Evolutionary conservation across 2,329 filamentous ascomycete species (phyloP), one percentile per base, ranked within the genome.

Genomic region (Alternaria metachromatica): DNA sequence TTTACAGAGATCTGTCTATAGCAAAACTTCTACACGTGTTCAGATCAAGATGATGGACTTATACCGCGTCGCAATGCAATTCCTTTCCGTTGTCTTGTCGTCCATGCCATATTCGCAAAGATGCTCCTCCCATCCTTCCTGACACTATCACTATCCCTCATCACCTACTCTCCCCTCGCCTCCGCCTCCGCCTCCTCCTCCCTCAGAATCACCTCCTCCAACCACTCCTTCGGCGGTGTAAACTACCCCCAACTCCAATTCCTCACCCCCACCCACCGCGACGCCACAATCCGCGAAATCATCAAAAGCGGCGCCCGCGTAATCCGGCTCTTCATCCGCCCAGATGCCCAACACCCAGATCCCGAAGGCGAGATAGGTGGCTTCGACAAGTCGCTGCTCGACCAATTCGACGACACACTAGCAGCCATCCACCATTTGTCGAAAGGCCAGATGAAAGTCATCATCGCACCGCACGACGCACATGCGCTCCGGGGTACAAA

Each of bases 381-480:
- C 6, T 80, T 79, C 46, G 76, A 79, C 58, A 72, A 70, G 37
- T 67, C 68, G 1, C 55, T 76, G 18, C 74, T 80, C 5, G 77
- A 80, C 41, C 74, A 76, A 50, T 74, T 78, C 41, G 77, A 79
- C 51, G 76, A 80, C 43, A 75, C 74, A 10, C 55, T 80, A 26
- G 77, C 77, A 15, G 76, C 76, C 11, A 76, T 80, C 15, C 74
- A 80, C 59, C 73, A 69, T 5, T 67, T 80, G 13, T 78, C 76
- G 1, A 75, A 77, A 57, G 77, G 77, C 18, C 69, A 76, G 37
- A 63, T 76, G 44, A 80, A 80, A 62, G 77, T 80, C 55, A 77
- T 80, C 21, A 76, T 80, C 20, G 75, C 71, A 26, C 77, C 77
- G 1, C 77, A 80, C 50, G 74, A 80, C 58, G 72, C 76, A 5